Percentiles rank a stretch among this genome's conserved stretches.
Evolutionary conservation across 2,329 filamentous ascomycete genomes (phyloP).

Genomic region (Fusarium beomiforme): DNA sequence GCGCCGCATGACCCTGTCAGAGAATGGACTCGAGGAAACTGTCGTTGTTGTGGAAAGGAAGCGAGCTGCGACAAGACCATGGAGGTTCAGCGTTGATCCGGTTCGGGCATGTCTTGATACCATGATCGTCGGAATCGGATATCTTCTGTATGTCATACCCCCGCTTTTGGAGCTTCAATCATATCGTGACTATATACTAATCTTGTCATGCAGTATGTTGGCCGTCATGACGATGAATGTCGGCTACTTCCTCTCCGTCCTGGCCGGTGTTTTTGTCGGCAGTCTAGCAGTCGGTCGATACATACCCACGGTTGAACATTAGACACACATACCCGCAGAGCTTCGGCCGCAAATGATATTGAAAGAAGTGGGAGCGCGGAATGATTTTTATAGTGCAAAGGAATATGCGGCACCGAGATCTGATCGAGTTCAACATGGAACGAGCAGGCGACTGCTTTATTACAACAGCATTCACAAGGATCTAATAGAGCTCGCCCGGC

Average conservation of each 20-base stretch:
- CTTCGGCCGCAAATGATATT: background rate
- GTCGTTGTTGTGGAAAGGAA: constrained; percentile 76
- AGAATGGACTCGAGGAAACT: constrained; percentile 83
- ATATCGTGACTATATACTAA: background rate
- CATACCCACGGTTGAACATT: constrained; percentile 60
- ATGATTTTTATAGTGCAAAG: background rate
- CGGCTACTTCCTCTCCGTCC: constrained; percentile 84
- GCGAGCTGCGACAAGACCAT: constrained; percentile 68
- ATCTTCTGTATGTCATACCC: constrained; percentile 77
- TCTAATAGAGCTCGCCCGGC: background rate
- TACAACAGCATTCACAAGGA: background rate
- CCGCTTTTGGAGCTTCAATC: background rate
- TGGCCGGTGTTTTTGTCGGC: constrained; percentile 84
- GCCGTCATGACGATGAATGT: constrained; percentile 91
- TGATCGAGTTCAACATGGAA: background rate
- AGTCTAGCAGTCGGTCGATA: constrained; percentile 84
- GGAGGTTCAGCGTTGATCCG: constrained; percentile 83
- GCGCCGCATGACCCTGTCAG: constrained; percentile 71
- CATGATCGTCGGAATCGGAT: constrained; percentile 79
- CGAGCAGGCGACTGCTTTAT: background rate
- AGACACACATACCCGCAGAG: background rate
- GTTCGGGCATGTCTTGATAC: constrained; percentile 77
- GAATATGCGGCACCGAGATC: background rate
- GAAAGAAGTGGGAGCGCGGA: background rate
- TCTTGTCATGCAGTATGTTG: constrained; percentile 75